A percentile compares a stretch with the other conserved stretches of the same genome.
Conservation (phyloP, 2,329 filamentous ascomycete species). For the Pseudonectria buxi region DNA sequence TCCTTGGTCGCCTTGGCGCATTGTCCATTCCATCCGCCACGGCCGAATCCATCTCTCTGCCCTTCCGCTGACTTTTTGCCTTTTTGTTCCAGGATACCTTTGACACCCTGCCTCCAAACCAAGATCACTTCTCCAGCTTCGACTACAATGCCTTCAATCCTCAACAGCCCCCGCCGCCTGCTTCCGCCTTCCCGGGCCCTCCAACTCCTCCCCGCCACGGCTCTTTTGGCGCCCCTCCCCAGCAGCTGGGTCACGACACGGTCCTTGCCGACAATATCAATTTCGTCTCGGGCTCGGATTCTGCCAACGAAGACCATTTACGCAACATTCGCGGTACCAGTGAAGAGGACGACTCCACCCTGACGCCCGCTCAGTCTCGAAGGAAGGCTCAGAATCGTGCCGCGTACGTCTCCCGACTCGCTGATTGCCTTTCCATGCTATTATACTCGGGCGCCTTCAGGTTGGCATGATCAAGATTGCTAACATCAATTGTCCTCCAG, state of each 20-base stretch:
- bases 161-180: conserved; percentile 19
- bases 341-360: conserved; percentile 45
- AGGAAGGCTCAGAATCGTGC: conserved; percentile 56
- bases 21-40: conserved; percentile 5
- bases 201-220: conserved; percentile 44
- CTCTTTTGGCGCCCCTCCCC: conserved; percentile 22
- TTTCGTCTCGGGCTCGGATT: conserved; percentile 30
- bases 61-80: conserved; percentile 2
- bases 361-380: conserved; percentile 52
- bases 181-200: conserved; percentile 36
- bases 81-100: conserved; percentile 41
- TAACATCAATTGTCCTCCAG: conserved; percentile 38
- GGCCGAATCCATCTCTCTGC: conserved; percentile 6
- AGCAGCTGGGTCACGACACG: conserved; percentile 20
- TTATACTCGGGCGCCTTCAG: too few relatives aligned
- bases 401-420: conserved; percentile 41
- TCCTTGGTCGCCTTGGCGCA: conserved; percentile 20
- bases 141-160: conserved; percentile 38
- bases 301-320: conserved; percentile 27
- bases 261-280: conserved; percentile 13
- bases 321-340: conserved; percentile 34
- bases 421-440: background rate
- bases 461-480: conserved; percentile 1
- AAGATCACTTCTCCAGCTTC: conserved; percentile 43
- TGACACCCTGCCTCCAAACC: conserved; percentile 34